Evolutionary conservation across 331 rosid species (phyloP).

Genomic region (Telfairia occidentalis): DNA sequence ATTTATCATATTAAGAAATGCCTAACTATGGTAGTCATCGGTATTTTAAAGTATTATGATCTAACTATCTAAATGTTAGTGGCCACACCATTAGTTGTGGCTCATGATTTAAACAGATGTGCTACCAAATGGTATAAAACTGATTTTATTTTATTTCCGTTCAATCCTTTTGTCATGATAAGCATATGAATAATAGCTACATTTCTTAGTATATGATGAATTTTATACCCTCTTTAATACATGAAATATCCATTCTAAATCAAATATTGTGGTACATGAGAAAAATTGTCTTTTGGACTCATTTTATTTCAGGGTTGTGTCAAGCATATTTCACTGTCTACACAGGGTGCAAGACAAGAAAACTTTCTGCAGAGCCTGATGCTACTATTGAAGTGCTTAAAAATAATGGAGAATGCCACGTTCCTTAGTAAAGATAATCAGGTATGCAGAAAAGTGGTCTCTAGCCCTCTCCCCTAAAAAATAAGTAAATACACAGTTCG

Average conservation of each 20-base stretch:
- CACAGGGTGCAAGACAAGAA: slow-evolving; percentile 31
- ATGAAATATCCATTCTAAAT: background rate
- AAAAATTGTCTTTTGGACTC: slow-evolving; percentile 8
- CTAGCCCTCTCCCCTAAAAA: background rate
- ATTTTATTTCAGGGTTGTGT: slow-evolving; percentile 47
- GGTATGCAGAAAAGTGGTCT: slow-evolving; percentile 31
- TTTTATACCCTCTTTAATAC: background rate
- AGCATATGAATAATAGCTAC: background rate
- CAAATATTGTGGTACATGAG: background rate
- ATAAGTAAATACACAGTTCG: background rate
- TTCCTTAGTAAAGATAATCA: slow-evolving; percentile 84
- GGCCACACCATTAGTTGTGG: background rate
- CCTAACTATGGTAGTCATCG: background rate
- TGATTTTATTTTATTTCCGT: background rate
- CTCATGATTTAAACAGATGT: background rate
- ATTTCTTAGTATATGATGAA: background rate
- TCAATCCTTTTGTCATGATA: background rate
- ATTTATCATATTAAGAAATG: background rate
- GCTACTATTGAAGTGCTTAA: slow-evolving; percentile 80
- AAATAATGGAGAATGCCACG: slow-evolving; percentile 97
- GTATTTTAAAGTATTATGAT: background rate
- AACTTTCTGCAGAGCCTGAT: slow-evolving; percentile 39
- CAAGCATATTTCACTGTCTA: slow-evolving; percentile 29
- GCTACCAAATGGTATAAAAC: background rate
- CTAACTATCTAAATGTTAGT: background rate